Percentiles rank a stretch among this genome's conserved stretches.
Conservation (phyloP, 139 green algal species). For the Auxenochlorella protothecoides region DNA sequence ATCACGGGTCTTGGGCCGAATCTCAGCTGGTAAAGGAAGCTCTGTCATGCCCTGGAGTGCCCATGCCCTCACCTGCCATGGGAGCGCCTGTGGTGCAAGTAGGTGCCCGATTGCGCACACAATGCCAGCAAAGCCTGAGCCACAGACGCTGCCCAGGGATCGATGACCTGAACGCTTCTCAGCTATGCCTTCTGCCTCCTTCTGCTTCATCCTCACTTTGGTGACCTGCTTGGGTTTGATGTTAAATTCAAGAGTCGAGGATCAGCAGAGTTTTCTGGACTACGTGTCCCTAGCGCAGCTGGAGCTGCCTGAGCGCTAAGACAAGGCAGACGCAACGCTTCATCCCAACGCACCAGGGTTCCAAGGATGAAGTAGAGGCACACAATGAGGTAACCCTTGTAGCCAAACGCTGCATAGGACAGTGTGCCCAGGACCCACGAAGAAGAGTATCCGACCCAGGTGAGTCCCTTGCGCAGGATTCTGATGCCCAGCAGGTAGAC, state of each 20-base stretch:
- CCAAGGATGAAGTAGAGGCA: conserved; percentile 93
- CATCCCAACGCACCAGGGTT: conserved; percentile 34
- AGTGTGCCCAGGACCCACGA: conserved; percentile 69
- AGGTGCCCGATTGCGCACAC: conserved; percentile 56
- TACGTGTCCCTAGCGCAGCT: background rate
- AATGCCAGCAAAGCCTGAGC: conserved; percentile 75
- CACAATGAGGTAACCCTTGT: conserved; percentile 66
- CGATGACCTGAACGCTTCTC: conserved; percentile 73
- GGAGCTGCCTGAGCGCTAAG: background rate
- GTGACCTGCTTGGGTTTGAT: conserved; percentile 52
- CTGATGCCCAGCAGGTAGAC: conserved; percentile 56
- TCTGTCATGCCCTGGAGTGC: background rate
- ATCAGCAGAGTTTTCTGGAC: too few species aligned
- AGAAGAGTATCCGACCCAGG: conserved; percentile 44
- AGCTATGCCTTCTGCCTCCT: conserved; percentile 86
- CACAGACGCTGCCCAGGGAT: conserved; percentile 73
- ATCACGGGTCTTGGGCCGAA: too few species aligned
- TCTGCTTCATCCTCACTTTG: conserved; percentile 89
- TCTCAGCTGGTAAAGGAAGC: too few species aligned
- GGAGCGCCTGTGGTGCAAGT: conserved; percentile 23
- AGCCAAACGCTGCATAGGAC: conserved; percentile 73
- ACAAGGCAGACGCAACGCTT: too few species aligned
- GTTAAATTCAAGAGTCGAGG: too few species aligned
- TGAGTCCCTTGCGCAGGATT: conserved; percentile 67
- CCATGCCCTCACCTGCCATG: conserved; percentile 41